Conservation (phyloP, 1,284 basidiomycete species). For the Gastroboletus turbinatus region DNA sequence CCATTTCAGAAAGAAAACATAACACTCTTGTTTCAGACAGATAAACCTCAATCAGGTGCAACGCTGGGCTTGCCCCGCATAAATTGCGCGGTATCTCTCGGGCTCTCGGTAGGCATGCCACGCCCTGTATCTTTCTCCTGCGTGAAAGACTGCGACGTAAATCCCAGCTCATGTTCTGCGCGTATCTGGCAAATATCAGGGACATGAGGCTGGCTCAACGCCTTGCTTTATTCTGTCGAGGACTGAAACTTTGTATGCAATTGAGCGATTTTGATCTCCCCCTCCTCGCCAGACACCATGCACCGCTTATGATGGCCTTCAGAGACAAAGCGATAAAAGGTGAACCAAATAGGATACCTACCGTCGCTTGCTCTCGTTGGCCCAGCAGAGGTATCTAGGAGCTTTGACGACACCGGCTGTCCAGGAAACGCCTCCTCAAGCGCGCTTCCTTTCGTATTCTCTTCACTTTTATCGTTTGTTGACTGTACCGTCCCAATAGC, state of each 20-base stretch:
- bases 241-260: neutral
- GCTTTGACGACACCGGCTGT: neutral
- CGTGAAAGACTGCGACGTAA: neutral
- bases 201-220: too few species aligned
- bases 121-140: too few species aligned
- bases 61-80: neutral
- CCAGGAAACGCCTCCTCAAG: neutral
- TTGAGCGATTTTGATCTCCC: too few species aligned
- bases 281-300: too few species aligned
- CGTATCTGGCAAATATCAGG: too few species aligned
- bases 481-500: neutral
- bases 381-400: neutral
- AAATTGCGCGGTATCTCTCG: neutral
- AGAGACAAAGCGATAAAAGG: too few species aligned
- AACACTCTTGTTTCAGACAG: neutral
- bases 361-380: neutral
- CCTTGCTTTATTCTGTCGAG: too few species aligned
- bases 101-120: neutral
- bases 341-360: too few species aligned
- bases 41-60: neutral
- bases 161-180: too few species aligned
- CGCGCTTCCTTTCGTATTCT: neutral
- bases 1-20: neutral
- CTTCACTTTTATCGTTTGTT: neutral
- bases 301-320: too few species aligned